Conservation (phyloP, 2,329 filamentous ascomycete species). For the Catunica adiposa region DNA sequence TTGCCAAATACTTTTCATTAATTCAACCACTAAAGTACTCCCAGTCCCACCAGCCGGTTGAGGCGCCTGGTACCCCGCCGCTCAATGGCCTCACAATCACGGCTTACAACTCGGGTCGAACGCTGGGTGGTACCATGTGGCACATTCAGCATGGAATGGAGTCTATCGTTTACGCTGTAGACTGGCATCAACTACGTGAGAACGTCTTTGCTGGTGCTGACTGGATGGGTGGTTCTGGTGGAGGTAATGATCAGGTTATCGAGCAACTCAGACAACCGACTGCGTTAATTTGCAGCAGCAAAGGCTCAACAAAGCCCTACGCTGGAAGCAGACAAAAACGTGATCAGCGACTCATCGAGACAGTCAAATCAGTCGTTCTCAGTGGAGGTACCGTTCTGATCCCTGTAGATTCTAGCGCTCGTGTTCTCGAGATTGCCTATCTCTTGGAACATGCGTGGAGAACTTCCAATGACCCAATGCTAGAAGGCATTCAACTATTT, state of each 20-base stretch:
- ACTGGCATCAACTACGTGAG: slow-evolving; percentile 96
- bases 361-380: slow-evolving; percentile 61
- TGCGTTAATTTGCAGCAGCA: slow-evolving; percentile 80
- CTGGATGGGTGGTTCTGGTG: slow-evolving; percentile 71
- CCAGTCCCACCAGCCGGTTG: slow-evolving; percentile 78
- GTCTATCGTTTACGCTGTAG: slow-evolving; percentile 91
- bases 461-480: slow-evolving; percentile 38
- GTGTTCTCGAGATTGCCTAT: slow-evolving; percentile 82
- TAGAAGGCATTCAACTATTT: slow-evolving; percentile 48
- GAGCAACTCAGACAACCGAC: slow-evolving; percentile 88
- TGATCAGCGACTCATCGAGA: slow-evolving; percentile 70
- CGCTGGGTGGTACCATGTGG: slow-evolving; percentile 94
- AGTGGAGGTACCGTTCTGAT: slow-evolving; percentile 84
- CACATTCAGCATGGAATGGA: slow-evolving; percentile 94
- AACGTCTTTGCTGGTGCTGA: slow-evolving; percentile 87
- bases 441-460: slow-evolving; percentile 86
- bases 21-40: slow-evolving; percentile 93
- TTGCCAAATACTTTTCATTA: slow-evolving; percentile 76
- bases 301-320: slow-evolving; percentile 56
- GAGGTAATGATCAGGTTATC: slow-evolving; percentile 74
- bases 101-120: slow-evolving; percentile 91
- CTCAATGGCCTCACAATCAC: slow-evolving; percentile 86
- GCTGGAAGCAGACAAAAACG: slow-evolving; percentile 58
- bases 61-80: slow-evolving; percentile 74
- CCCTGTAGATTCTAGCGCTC: slow-evolving; percentile 87